A percentile compares a stretch with the other conserved stretches of the same genome.
phyloP scores from a whole-genome alignment of 768 basidiomycete species.

The Pulveroboletus sp. region DNA sequence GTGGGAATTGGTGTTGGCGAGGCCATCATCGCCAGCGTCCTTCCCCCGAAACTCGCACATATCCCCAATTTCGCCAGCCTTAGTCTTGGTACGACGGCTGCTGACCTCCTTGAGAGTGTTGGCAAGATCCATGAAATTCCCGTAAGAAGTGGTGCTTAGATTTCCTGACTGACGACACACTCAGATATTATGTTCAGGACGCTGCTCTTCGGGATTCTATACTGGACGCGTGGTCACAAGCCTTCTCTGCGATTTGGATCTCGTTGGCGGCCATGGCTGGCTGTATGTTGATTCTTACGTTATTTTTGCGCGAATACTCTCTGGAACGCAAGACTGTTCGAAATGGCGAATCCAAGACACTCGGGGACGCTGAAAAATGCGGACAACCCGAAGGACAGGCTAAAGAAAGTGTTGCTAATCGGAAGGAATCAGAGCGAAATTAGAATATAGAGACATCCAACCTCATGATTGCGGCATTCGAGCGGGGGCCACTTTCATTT shows the following conservation, averaged over 20 bases:
- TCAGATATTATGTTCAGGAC: constrained; percentile 43
- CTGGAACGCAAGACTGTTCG: constrained; percentile 51
- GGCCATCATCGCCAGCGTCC: constrained; percentile 60
- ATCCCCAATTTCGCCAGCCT: constrained; percentile 27
- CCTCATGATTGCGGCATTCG: no score
- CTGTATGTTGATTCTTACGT: constrained; percentile 45
- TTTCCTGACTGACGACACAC: no score
- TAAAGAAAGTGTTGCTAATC: no score
- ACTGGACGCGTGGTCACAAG: constrained; percentile 60
- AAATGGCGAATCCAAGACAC: constrained; percentile 23
- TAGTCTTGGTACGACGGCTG: constrained; percentile 36
- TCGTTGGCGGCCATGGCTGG: constrained; percentile 58
- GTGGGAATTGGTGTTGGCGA: constrained; percentile 70
- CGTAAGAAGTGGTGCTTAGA: constrained; percentile 9
- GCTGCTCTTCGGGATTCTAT: constrained; percentile 45
- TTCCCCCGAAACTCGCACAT: constrained; percentile 26
- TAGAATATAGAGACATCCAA: no score
- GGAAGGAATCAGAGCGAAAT: no score
- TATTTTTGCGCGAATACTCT: constrained; percentile 63
- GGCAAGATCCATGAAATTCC: constrained; percentile 36
- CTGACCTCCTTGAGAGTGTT: constrained; percentile 46
- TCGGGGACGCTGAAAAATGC: no score
- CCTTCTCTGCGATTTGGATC: constrained; percentile 64
- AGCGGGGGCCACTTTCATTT: no score
- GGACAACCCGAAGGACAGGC: no score